These are phyloP conservation scores for Cicer judaicum DNA, from an alignment of 306 rosid genomes.

Conservation along the genomic window DNA sequence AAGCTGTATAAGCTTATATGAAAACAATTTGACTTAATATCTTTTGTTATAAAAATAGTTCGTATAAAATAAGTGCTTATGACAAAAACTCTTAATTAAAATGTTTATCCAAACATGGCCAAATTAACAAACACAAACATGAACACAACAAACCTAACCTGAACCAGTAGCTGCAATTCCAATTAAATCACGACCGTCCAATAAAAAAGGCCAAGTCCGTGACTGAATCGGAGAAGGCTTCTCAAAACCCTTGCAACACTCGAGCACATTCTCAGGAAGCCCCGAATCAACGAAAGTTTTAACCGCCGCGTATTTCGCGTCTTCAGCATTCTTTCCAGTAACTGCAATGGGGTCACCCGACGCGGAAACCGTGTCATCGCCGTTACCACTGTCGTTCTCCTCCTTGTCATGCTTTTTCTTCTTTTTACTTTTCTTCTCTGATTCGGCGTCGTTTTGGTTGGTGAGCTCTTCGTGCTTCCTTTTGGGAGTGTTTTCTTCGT, in stretches of 20 bases:
- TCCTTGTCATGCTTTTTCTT: constrained; percentile 52
- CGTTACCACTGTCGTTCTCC: constrained; percentile 19
- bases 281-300: constrained; percentile 61
- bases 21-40: too few relatives aligned
- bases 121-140: constrained; percentile 9
- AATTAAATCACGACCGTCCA: constrained; percentile 87
- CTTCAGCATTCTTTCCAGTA: constrained; percentile 65
- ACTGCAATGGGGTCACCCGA: constrained; percentile 62
- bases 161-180: constrained; percentile 99
- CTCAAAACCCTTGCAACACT: constrained; percentile 81
- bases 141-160: constrained; percentile 53
- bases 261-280: constrained; percentile 71
- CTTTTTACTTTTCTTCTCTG: constrained; percentile 54
- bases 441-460: constrained; percentile 43
- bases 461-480: constrained; percentile 56
- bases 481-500: constrained; percentile 55
- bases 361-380: constrained; percentile 39
- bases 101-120: too few relatives aligned
- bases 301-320: constrained; percentile 60
- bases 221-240: constrained; percentile 91
- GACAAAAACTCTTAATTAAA: too few relatives aligned
- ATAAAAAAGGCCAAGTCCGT: constrained; percentile 89
- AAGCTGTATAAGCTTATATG: too few relatives aligned
- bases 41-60: too few relatives aligned
- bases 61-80: too few relatives aligned